phyloP scores from a whole-genome alignment of 805 yeast species.

The Saccharomyces mikatae region DNA sequence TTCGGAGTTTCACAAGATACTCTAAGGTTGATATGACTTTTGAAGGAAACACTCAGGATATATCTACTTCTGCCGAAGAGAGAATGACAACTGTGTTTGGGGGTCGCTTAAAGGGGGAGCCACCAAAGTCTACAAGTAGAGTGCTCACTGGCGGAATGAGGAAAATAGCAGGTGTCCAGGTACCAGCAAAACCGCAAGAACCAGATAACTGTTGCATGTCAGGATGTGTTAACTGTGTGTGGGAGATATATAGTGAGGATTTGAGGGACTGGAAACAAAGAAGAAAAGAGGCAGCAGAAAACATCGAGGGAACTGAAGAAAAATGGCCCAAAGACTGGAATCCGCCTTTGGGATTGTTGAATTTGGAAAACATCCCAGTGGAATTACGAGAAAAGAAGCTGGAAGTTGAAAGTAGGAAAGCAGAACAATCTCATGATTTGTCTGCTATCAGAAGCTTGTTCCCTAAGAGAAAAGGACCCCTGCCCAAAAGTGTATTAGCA shows the following conservation, averaged over 20 bases:
- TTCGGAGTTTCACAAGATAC: neutral
- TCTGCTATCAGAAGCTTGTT: slow-evolving; percentile 20
- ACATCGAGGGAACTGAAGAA: slow-evolving; percentile 35
- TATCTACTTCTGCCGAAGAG: slow-evolving; percentile 36
- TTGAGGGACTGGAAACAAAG: slow-evolving; percentile 67
- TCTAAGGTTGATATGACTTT: slow-evolving; percentile 20
- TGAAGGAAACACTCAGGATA: slow-evolving; percentile 30
- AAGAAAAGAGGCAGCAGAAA: slow-evolving; percentile 52
- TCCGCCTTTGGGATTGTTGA: slow-evolving; percentile 41
- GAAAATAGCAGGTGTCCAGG: slow-evolving; percentile 53
- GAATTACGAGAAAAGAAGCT: slow-evolving; percentile 2
- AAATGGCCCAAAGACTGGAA: slow-evolving; percentile 62
- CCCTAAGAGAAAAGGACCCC: slow-evolving; percentile 25
- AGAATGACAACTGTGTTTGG: slow-evolving; percentile 47
- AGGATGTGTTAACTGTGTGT: slow-evolving; percentile 93
- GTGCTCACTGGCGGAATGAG: slow-evolving; percentile 12
- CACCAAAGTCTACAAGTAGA: slow-evolving; percentile 35
- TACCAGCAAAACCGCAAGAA: slow-evolving; percentile 77
- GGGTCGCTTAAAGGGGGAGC: slow-evolving; percentile 47
- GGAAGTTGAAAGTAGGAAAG: neutral
- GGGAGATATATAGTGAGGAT: slow-evolving; percentile 90
- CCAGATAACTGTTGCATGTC: slow-evolving; percentile 98
- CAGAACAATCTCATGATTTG: slow-evolving; percentile 14
- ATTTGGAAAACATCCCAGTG: slow-evolving; percentile 37
- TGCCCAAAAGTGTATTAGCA: slow-evolving; percentile 31